Evolutionary conservation across 441 rosid genomes (phyloP).

Genomic region (Syzygium syzygioides): DNA sequence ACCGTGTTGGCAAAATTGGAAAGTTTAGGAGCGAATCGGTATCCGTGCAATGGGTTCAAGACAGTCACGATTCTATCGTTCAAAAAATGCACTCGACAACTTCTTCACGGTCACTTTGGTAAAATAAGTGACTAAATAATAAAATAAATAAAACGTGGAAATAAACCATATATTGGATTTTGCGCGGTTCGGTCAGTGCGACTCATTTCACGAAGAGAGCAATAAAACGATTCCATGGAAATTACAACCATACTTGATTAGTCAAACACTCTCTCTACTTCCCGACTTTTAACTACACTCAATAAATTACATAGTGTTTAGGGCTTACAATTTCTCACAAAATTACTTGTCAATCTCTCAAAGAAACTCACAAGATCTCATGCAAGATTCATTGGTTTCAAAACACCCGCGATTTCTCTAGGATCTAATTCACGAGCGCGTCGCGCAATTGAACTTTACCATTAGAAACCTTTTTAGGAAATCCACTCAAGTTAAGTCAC

Average conservation of each 20-base stretch:
- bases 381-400: not conserved
- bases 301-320: not conserved
- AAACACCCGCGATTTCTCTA: not conserved
- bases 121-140: not conserved
- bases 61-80: not conserved
- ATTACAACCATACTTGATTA: not conserved
- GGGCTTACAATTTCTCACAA: not conserved
- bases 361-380: not conserved
- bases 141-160: not conserved
- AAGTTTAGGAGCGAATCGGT: accelerated
- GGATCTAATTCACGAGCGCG: not conserved
- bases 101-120: not conserved
- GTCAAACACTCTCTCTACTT: not conserved
- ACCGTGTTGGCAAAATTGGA: too few species aligned
- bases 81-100: not conserved
- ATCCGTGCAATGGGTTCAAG: not conserved
- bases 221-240: not conserved
- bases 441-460: not conserved
- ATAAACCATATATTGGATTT: too few species aligned
- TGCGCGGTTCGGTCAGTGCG: not conserved
- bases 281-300: not conserved
- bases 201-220: not conserved
- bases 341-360: not conserved
- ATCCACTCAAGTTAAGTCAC: not conserved
- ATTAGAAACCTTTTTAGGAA: not conserved